A percentile compares a stretch with the other conserved stretches of the same genome.
These are phyloP conservation scores for Silene vulgaris DNA, from an alignment of 179 eudicot species.

Conservation along the genomic window DNA sequence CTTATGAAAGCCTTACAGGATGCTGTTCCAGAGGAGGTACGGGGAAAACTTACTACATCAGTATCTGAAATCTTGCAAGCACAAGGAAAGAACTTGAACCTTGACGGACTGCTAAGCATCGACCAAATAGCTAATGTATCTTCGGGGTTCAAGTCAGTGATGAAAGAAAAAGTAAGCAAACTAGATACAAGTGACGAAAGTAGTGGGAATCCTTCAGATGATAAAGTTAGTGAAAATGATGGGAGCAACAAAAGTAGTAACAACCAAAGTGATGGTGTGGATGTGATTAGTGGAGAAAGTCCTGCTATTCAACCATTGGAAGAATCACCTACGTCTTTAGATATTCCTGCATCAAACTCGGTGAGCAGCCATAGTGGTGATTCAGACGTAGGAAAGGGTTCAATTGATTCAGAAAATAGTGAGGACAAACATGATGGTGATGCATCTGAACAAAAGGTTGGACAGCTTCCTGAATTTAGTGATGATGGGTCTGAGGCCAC, in stretches of 20 bases:
- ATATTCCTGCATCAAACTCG: slow-evolving; percentile 26
- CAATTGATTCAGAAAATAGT: slow-evolving; percentile 24
- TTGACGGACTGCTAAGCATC: slow-evolving; percentile 43
- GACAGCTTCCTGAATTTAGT: slow-evolving; percentile 30
- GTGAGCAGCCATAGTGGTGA: slow-evolving; percentile 22
- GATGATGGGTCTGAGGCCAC: slow-evolving; percentile 32
- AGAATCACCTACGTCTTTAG: slow-evolving; percentile 30
- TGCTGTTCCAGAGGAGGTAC: slow-evolving; percentile 95
- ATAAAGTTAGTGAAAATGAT: slow-evolving; percentile 27
- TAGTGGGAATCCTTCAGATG: slow-evolving; percentile 31
- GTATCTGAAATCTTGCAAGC: slow-evolving; percentile 59
- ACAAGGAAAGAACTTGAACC: slow-evolving; percentile 50
- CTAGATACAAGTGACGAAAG: slow-evolving; percentile 25
- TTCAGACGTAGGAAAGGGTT: slow-evolving; percentile 25
- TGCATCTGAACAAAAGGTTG: slow-evolving; percentile 29
- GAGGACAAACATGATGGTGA: slow-evolving; percentile 28
- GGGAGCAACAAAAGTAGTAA: slow-evolving; percentile 21
- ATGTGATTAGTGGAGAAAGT: slow-evolving; percentile 27
- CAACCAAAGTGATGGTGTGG: slow-evolving; percentile 26
- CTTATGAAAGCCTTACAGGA: slow-evolving; percentile 77
- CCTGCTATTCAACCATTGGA: slow-evolving; percentile 35
- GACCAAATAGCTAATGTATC: slow-evolving; percentile 38
- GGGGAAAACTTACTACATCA: slow-evolving; percentile 74
- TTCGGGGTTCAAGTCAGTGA: slow-evolving; percentile 41
- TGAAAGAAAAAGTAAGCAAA: slow-evolving; percentile 32